Percentiles rank a stretch among this genome's conserved stretches.
phyloP scores from a whole-genome alignment of 306 rosid genomes.

The Macrotyloma uniflorum region DNA sequence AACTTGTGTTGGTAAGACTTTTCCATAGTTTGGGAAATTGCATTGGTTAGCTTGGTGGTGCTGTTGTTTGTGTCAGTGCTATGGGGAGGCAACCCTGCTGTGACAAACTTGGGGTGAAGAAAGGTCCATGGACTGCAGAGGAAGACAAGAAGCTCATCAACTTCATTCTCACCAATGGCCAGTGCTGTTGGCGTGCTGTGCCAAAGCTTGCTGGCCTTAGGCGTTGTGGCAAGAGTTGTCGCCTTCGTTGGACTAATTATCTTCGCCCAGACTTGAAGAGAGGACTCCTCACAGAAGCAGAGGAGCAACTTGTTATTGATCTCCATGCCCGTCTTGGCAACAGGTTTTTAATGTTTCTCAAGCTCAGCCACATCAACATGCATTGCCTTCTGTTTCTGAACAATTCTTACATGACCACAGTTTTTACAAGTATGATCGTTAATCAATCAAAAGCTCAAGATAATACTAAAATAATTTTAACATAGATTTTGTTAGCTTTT shows the following conservation, averaged over 20 bases:
- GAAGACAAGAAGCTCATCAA: conserved; percentile 92
- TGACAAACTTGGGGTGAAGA: conserved; percentile 94
- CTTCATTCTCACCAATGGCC: conserved; percentile 89
- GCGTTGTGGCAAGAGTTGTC: conserved; percentile 95
- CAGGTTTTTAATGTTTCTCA: conserved; percentile 48
- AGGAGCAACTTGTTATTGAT: conserved; percentile 84
- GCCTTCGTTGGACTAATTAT: conserved; percentile 98
- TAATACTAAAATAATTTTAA: background rate
- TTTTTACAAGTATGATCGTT: background rate
- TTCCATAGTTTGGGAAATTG: conserved; percentile 34
- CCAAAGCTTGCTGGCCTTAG: conserved; percentile 91
- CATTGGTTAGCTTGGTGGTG: conserved; percentile 18
- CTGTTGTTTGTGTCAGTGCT: conserved; percentile 9
- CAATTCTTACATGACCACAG: background rate
- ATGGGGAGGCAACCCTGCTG: conserved; percentile 99
- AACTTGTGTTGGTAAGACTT: conserved; percentile 46
- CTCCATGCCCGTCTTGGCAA: conserved; percentile 95
- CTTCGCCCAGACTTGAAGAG: conserved; percentile 92
- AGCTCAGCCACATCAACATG: background rate
- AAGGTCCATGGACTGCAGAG: conserved; percentile 97
- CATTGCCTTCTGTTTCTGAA: conserved; percentile 28
- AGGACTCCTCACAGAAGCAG: conserved; percentile 77
- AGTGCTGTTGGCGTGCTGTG: conserved; percentile 98
- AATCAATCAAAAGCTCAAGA: background rate
- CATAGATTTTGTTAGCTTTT: background rate